These are phyloP conservation scores for Rhodotorula kratochvilovae DNA, from an alignment of 768 basidiomycete species.

Conservation along the genomic window DNA sequence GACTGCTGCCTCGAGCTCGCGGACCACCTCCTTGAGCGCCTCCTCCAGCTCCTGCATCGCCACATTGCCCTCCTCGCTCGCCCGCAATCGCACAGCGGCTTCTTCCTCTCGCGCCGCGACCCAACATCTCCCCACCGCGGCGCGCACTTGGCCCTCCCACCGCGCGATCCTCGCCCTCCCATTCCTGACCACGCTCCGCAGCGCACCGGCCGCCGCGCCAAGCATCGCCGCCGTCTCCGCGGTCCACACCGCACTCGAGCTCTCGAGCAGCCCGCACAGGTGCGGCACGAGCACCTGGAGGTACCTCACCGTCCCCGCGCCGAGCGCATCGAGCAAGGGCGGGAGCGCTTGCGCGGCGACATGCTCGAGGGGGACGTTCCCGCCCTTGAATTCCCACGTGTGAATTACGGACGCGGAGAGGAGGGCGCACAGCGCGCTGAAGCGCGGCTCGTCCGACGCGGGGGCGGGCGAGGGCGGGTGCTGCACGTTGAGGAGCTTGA, in stretches of 20 bases:
- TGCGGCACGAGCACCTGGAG: conserved; percentile 27
- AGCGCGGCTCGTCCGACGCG: not conserved
- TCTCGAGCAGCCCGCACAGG: conserved; percentile 2
- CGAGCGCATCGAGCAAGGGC: not conserved
- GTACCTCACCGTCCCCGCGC: conserved; percentile 5
- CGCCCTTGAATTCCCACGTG: conserved; percentile 28
- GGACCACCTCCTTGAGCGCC: not conserved
- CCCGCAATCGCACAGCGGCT: not conserved
- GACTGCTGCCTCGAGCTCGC: not conserved
- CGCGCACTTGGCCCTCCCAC: conserved; percentile 13
- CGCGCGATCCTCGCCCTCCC: not conserved
- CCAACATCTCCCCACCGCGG: conserved; percentile 14
- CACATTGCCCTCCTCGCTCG: not conserved
- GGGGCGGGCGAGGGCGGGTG: not conserved
- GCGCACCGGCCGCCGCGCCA: not conserved
- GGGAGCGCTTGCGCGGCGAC: not conserved
- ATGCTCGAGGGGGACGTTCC: conserved; percentile 8
- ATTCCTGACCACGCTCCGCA: not conserved
- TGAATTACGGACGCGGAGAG: conserved; percentile 7
- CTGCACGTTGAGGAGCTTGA: conserved; percentile 13
- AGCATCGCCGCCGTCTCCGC: conserved; percentile 10
- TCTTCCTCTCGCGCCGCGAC: conserved; percentile 3
- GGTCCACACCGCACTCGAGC: not conserved
- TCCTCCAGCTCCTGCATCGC: not conserved
- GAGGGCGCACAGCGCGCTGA: conserved; percentile 22